These are phyloP conservation scores for Lindgomyces ingoldianus DNA, from an alignment of 495 filamentous ascomycete species.

Conservation along the genomic window DNA sequence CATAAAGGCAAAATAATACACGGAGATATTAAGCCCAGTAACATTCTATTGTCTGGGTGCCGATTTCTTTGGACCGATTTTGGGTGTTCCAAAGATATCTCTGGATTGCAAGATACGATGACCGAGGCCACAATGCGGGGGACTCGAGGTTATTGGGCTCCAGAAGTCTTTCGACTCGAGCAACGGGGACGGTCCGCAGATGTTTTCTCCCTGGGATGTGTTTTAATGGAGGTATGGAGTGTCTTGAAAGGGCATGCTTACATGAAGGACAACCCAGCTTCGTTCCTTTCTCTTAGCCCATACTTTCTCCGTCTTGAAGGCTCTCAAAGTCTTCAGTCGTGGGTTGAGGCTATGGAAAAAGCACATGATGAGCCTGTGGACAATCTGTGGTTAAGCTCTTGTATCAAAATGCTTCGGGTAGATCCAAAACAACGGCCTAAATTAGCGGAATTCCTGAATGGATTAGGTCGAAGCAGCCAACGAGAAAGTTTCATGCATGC, in stretches of 20 bases:
- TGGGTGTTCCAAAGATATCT: slow-evolving; percentile 45
- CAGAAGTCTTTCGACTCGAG: slow-evolving; percentile 4
- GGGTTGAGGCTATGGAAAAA: background rate
- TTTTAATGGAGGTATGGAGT: slow-evolving; percentile 22
- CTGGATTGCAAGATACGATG: background rate
- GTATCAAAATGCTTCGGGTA: background rate
- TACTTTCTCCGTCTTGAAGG: background rate
- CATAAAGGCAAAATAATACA: slow-evolving; percentile 47
- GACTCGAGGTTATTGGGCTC: slow-evolving; percentile 13
- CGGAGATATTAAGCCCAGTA: slow-evolving; percentile 53
- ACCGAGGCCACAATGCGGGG: background rate
- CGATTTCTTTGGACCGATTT: slow-evolving; percentile 49
- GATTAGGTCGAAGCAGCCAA: background rate
- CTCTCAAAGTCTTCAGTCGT: background rate
- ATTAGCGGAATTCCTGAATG: background rate
- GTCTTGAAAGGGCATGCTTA: background rate
- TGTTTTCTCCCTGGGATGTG: slow-evolving; percentile 22
- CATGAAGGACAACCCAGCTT: background rate
- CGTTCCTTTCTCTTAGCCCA: background rate
- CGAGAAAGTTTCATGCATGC: background rate
- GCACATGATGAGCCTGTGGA: background rate
- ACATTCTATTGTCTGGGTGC: slow-evolving; percentile 48
- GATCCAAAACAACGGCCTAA: background rate
- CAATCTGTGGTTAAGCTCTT: background rate
- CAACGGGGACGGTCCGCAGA: slow-evolving; percentile 9